These are phyloP conservation scores for Furculomyces boomerangus DNA, from an alignment of 371 early-diverging fungal species.

Conservation along the genomic window DNA sequence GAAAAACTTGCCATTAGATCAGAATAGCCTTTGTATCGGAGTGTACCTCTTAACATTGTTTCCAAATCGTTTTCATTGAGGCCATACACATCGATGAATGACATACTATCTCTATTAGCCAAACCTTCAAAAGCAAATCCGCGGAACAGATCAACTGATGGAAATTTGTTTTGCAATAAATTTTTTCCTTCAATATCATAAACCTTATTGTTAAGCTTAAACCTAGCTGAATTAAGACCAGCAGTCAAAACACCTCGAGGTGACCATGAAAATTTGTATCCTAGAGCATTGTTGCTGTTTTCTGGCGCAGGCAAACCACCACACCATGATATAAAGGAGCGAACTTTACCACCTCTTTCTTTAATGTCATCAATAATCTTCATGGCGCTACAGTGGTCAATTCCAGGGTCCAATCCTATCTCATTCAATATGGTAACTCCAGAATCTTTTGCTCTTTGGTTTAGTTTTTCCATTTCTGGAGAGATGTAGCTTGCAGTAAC, in stretches of 20 bases:
- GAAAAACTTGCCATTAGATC: conserved; percentile 17
- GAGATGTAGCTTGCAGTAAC: conserved; percentile 94
- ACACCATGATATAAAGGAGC: conserved; percentile 89
- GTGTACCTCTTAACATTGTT: conserved; percentile 83
- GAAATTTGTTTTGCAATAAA: conserved; percentile 31
- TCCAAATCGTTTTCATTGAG: conserved; percentile 53
- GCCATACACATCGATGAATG: conserved; percentile 72
- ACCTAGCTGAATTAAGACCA: conserved; percentile 74
- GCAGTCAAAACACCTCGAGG: conserved; percentile 91
- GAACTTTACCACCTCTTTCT: conserved; percentile 39
- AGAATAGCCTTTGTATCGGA: conserved; percentile 54
- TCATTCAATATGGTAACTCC: conserved; percentile 85
- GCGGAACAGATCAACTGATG: conserved; percentile 46
- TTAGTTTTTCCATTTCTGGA: conserved; percentile 63
- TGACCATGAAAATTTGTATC: conserved; percentile 98
- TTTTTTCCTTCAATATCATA: conserved; percentile 66
- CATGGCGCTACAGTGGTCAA: conserved; percentile 95
- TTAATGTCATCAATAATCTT: conserved; percentile 83
- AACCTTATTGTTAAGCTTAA: conserved; percentile 64
- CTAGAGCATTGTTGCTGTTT: conserved; percentile 76
- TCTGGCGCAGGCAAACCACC: conserved; percentile 97
- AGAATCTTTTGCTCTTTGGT: conserved; percentile 54
- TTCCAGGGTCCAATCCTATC: conserved; percentile 95
- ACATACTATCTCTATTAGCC: conserved; percentile 92
- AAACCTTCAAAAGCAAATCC: conserved; percentile 72